A percentile compares a stretch with the other conserved stretches of the same genome.
Evolutionary conservation across 23 red algal genomes (phyloP).

Genomic region (Gracilaria domingensis): DNA sequence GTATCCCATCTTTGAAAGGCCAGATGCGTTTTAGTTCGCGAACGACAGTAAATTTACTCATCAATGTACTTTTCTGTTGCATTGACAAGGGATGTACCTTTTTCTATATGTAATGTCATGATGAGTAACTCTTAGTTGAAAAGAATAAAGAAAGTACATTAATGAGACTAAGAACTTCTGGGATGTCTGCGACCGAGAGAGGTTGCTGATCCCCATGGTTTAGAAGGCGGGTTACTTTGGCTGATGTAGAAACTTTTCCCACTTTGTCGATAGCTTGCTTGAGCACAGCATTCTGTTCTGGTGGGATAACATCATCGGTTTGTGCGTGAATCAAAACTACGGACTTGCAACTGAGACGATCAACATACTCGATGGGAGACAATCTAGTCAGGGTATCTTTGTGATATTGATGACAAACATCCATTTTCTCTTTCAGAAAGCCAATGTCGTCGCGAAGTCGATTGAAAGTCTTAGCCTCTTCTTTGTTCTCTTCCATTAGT

Average conservation of each 20-base stretch:
- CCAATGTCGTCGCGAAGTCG: constrained; percentile 45
- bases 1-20: background rate
- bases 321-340: constrained; percentile 49
- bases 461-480: constrained; percentile 50
- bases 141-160: constrained; percentile 55
- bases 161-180: constrained; percentile 47
- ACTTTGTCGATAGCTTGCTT: constrained; percentile 32
- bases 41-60: background rate
- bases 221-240: constrained; percentile 37
- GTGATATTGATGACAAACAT: constrained; percentile 4
- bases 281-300: constrained; percentile 23
- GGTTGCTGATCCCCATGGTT: constrained; percentile 66
- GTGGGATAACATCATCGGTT: constrained; percentile 60
- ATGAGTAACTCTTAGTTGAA: constrained; percentile 12
- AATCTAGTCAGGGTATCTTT: constrained; percentile 8
- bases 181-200: constrained; percentile 28
- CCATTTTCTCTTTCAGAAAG: constrained; percentile 35
- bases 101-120: background rate
- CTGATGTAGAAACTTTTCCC: constrained; percentile 20
- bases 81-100: background rate
- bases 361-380: constrained; percentile 56
- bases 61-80: background rate
- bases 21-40: background rate
- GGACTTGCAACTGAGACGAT: constrained; percentile 40
- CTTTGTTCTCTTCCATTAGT: constrained; percentile 34